These are phyloP conservation scores for Colletotrichum plurivorum DNA, from an alignment of 2,329 filamentous ascomycete genomes.

Conservation along the genomic window DNA sequence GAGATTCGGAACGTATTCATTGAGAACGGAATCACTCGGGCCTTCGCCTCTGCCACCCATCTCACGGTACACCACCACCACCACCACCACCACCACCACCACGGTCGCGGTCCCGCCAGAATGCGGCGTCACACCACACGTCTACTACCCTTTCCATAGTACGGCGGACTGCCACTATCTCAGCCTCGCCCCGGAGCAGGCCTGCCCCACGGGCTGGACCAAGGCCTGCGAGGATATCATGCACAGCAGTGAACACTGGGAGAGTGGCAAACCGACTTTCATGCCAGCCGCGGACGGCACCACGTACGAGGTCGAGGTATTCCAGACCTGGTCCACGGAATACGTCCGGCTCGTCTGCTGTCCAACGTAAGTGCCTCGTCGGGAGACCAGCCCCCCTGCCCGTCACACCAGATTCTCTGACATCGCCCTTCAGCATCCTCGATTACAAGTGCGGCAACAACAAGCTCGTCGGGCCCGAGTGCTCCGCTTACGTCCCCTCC, in stretches of 20 bases:
- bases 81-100: conserved; percentile 4
- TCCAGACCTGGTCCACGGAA: neutral
- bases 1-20: too few species aligned
- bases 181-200: neutral
- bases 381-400: too few species aligned
- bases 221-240: neutral
- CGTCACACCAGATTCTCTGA: neutral
- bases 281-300: neutral
- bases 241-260: neutral
- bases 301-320: neutral
- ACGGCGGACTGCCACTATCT: neutral
- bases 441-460: neutral
- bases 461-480: too few species aligned
- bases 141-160: too few species aligned
- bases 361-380: neutral
- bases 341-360: conserved; percentile 5
- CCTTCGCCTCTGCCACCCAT: too few species aligned
- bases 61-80: neutral
- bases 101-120: neutral
- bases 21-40: too few species aligned
- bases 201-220: conserved; percentile 21
- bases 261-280: neutral
- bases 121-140: neutral
- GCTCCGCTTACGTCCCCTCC: neutral
- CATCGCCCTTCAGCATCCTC: neutral